Evolutionary conservation across 805 yeast genomes (phyloP).

Genomic region (Saturnispora sekii): DNA sequence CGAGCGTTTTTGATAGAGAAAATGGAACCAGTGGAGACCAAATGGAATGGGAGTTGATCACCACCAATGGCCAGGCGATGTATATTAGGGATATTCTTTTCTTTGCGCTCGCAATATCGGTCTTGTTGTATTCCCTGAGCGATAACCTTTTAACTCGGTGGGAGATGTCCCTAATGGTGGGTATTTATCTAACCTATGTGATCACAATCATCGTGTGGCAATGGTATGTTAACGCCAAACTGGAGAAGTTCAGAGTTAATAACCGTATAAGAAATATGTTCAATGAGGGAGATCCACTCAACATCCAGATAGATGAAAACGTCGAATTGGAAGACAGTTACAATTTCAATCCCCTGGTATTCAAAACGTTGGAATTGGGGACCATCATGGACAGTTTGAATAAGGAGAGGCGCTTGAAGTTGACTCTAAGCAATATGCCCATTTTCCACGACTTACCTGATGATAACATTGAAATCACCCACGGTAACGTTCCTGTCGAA

Average conservation of each 20-base stretch:
- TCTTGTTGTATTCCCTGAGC: slow-evolving; percentile 39
- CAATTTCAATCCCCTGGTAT: slow-evolving; percentile 22
- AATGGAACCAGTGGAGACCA: slow-evolving; percentile 6
- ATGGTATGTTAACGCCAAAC: slow-evolving; percentile 19
- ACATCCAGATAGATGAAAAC: slow-evolving; percentile 15
- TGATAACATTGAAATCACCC: background rate
- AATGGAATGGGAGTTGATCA: slow-evolving; percentile 8
- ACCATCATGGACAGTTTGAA: slow-evolving; percentile 20
- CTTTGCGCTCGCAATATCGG: slow-evolving; percentile 41
- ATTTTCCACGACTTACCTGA: slow-evolving; percentile 11
- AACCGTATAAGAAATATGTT: slow-evolving; percentile 22
- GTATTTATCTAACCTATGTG: slow-evolving; percentile 54
- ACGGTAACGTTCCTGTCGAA: slow-evolving; percentile 6
- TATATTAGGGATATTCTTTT: slow-evolving; percentile 58
- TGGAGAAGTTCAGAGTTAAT: slow-evolving; percentile 15
- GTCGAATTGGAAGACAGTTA: slow-evolving; percentile 24
- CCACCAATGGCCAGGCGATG: slow-evolving; percentile 28
- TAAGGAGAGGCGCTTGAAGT: slow-evolving; percentile 14
- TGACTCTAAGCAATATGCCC: slow-evolving; percentile 8
- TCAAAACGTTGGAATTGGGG: slow-evolving; percentile 23
- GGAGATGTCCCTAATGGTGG: slow-evolving; percentile 49
- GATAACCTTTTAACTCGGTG: slow-evolving; percentile 43
- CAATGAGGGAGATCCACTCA: slow-evolving; percentile 18
- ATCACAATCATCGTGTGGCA: slow-evolving; percentile 37
- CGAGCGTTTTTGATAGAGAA: background rate